A percentile compares a stretch with the other conserved stretches of the same genome.
Evolutionary conservation across 148 eudicot genomes (phyloP).

Genomic region (Camellia japonica): DNA sequence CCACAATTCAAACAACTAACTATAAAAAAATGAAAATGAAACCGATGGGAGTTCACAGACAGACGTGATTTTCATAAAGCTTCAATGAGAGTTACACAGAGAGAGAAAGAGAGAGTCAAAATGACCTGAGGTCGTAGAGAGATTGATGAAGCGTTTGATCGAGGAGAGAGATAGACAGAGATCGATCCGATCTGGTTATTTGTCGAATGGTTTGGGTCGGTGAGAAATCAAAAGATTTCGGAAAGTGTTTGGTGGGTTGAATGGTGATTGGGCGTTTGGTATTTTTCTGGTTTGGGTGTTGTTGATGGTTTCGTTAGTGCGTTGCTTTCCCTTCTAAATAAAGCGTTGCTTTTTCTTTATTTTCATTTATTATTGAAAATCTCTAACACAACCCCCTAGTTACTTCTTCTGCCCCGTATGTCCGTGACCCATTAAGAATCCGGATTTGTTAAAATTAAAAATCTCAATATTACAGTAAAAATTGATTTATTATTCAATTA

Average conservation of each 20-base stretch:
- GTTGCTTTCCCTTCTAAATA: neutral
- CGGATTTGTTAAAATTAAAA: too few relatives aligned
- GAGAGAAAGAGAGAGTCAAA: neutral
- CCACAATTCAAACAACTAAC: neutral
- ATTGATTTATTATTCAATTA: too few relatives aligned
- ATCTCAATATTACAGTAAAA: too few relatives aligned
- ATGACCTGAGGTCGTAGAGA: conserved; percentile 5
- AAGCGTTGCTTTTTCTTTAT: neutral
- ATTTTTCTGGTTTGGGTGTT: neutral
- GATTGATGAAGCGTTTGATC: neutral
- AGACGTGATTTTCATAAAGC: neutral
- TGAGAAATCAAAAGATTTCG: neutral
- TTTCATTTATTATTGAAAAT: too few relatives aligned
- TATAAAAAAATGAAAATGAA: neutral
- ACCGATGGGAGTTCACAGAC: neutral
- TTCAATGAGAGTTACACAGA: neutral
- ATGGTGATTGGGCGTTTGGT: too few relatives aligned
- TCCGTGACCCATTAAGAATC: too few relatives aligned
- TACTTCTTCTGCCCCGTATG: too few relatives aligned
- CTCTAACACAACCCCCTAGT: too few relatives aligned
- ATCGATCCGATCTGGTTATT: conserved; percentile 19
- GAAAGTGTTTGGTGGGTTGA: neutral
- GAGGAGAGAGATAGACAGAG: neutral
- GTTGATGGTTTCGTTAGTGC: neutral
- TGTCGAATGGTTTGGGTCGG: neutral